These are phyloP conservation scores for Curvularia eragrostidis DNA, from an alignment of 2,329 filamentous ascomycete species.

Conservation along the genomic window DNA sequence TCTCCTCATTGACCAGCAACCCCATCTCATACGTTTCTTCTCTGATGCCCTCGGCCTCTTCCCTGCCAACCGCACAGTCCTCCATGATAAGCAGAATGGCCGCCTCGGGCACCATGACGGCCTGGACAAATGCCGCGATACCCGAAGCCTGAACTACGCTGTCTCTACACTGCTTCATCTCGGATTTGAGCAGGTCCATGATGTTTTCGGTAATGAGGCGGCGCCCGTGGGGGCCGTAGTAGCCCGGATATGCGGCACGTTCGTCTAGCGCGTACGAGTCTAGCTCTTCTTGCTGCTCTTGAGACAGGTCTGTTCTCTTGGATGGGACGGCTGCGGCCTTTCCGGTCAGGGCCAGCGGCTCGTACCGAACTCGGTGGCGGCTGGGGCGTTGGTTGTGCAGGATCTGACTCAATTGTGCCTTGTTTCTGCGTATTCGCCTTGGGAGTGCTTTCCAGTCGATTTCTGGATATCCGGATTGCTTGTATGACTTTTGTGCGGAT, in stretches of 20 bases:
- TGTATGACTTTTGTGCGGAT: slow-evolving; percentile 53
- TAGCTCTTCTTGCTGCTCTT: slow-evolving; percentile 47
- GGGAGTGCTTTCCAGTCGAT: slow-evolving; percentile 73
- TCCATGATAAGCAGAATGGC: slow-evolving; percentile 63
- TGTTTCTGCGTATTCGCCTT: slow-evolving; percentile 64
- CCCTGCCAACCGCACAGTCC: slow-evolving; percentile 57
- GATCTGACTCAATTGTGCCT: slow-evolving; percentile 63
- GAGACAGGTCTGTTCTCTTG: slow-evolving; percentile 53
- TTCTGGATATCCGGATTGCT: slow-evolving; percentile 67
- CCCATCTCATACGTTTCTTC: slow-evolving; percentile 72
- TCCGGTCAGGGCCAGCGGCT: slow-evolving; percentile 33
- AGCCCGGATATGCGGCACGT: slow-evolving; percentile 60
- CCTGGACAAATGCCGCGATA: slow-evolving; percentile 46
- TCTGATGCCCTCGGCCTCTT: slow-evolving; percentile 63
- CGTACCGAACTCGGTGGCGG: slow-evolving; percentile 27
- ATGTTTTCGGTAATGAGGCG: slow-evolving; percentile 68
- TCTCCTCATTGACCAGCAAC: slow-evolving; percentile 70
- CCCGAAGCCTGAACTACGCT: slow-evolving; percentile 40
- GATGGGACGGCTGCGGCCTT: slow-evolving; percentile 34
- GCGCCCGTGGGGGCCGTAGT: slow-evolving; percentile 80
- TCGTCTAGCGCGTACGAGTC: slow-evolving; percentile 29
- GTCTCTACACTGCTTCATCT: slow-evolving; percentile 39
- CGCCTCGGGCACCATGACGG: slow-evolving; percentile 74
- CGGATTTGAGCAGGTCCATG: slow-evolving; percentile 32
- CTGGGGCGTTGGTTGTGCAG: slow-evolving; percentile 57